Evolutionary conservation across 805 yeast genomes (phyloP).

Genomic region (Candida chilensis): DNA sequence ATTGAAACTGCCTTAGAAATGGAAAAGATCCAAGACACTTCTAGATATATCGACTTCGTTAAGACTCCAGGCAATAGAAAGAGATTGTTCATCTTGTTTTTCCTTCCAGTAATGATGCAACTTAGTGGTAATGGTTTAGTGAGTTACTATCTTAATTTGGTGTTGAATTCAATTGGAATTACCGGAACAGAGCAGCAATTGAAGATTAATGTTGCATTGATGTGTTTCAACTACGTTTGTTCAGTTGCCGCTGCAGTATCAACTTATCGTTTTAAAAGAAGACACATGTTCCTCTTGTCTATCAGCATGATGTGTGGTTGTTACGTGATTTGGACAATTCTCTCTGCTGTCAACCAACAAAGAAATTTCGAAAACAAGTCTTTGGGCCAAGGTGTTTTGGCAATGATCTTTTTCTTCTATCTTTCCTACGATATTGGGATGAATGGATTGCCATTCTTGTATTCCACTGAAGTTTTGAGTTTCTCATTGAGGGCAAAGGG

Average conservation of each 20-base stretch:
- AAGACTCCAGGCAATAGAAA: constrained; percentile 27
- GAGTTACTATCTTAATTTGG: constrained; percentile 40
- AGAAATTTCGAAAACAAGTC: constrained; percentile 7
- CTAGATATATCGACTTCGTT: no score
- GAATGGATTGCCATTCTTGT: constrained; percentile 9
- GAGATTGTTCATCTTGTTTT: constrained; percentile 23
- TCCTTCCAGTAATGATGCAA: constrained; percentile 29
- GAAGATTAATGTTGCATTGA: constrained; percentile 40
- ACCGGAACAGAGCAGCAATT: constrained; percentile 34
- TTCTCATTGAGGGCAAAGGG: no score
- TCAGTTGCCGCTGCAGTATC: no score
- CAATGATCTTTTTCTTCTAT: constrained; percentile 14
- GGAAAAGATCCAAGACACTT: constrained; percentile 20
- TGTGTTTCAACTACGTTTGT: constrained; percentile 39
- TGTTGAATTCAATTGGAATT: constrained; percentile 44
- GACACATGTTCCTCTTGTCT: constrained; percentile 17
- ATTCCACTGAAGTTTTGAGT: constrained; percentile 8
- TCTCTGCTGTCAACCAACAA: constrained; percentile 12
- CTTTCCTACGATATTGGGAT: constrained; percentile 11
- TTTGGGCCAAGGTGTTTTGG: constrained; percentile 12
- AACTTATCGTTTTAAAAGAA: constrained; percentile 17
- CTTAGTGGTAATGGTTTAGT: constrained; percentile 44
- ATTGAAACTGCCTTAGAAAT: constrained; percentile 27
- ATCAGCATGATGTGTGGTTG: constrained; percentile 15
- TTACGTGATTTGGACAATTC: constrained; percentile 15